Evolutionary conservation across 1,284 basidiomycete genomes (phyloP), one percentile per base, ranked within the genome.

Genomic region (Afroboletus lepidellus): DNA sequence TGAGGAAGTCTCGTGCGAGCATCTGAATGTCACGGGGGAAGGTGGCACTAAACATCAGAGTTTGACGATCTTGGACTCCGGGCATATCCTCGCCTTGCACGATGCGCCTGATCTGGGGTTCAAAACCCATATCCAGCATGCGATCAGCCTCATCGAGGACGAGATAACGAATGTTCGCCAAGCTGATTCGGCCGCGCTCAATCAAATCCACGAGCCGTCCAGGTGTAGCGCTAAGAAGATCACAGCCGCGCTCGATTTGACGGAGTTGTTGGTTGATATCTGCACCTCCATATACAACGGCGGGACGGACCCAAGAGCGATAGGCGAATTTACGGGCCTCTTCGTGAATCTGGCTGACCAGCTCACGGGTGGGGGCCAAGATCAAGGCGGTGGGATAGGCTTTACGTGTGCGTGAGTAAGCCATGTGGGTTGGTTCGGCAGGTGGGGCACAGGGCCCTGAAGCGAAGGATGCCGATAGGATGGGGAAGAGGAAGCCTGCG

Each of bases 81-180:
- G 97, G 94, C 96, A 99, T 99, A 73, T 99, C 97, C 68, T 96
- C 94, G 59, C 92, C 92, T 72, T 98, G 92, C 29, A 99, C 97
- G 69, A 99, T 99, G 46, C 94, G 84, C 59, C 96, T 86, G 67
- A 99, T 99, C 76, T 99, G 96, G 56, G 97, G 97, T 76, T 99
- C 96, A 81, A 99, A 99, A 90, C 96, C 96, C 96, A 99, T 99
- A 79, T 99, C 96, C 65, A 99, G 84, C 96, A 99, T 99, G 68
- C 96, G 92, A 78, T 99, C 97, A 57, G 96, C 97, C 77, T 99
- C 97, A 67, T 99, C 97, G 54, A 99, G 89, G 32, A 99, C 97
- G 49, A 99, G 88, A 76, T 97, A 99, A 64, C 92, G 90, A 74
- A 99, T 90, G 76, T 98, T 98, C 64, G 92, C 85, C 54, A 99